Evolutionary conservation across 192 early-diverging fungal genomes (phyloP), one percentile per base, ranked within the genome.

Genomic region (Linnemannia elongata): DNA sequence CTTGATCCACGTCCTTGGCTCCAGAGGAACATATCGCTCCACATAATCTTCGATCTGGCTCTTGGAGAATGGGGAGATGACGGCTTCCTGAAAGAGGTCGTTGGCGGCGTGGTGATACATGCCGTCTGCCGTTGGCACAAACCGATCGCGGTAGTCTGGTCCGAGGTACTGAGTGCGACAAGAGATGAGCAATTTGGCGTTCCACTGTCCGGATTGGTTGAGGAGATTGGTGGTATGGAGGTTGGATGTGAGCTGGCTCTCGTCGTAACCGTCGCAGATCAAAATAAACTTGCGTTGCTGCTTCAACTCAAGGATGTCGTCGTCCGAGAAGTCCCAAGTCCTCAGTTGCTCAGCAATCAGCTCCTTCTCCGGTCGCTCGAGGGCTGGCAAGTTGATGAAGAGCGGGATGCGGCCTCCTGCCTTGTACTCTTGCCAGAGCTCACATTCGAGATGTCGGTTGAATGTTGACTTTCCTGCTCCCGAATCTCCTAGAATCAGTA

Each of bases 191-290:
- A 77, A 33, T 15, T 77, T 38, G 9, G 42, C 76, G 30, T 9
- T 12, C 76, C 76, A 69, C 35, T 66, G 36, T 18, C 63, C 76
- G 5, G 38, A 0, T 17, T 35, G 63, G 30, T 69, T 69, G 9
- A 77, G 27, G 2, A 10, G 24, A 44, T 77, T 77, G 27, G 41
- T 77, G 4, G 9, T 49, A 27, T 77, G 33, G 18, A 77, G 22
- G 42, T 77, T 77, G 41, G 10, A 0, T 0, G 24, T 77, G 13
- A 30, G 66, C 20, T 69, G 63, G 6, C n/a, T 15, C 66, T 77
- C 76, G n/a, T 77, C 76, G 45, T 77, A 77, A 12, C 76, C 76
- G 30, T 77, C 76, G 33, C 76, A 77, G 13, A 77, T 77, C 66
- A 77, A 35, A 0, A 69, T 17, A 4, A 77, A 33, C 35, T 47